Base-by-base conservation (phyloP, 345 rosid species). In the Lepidium didymum region DNA sequence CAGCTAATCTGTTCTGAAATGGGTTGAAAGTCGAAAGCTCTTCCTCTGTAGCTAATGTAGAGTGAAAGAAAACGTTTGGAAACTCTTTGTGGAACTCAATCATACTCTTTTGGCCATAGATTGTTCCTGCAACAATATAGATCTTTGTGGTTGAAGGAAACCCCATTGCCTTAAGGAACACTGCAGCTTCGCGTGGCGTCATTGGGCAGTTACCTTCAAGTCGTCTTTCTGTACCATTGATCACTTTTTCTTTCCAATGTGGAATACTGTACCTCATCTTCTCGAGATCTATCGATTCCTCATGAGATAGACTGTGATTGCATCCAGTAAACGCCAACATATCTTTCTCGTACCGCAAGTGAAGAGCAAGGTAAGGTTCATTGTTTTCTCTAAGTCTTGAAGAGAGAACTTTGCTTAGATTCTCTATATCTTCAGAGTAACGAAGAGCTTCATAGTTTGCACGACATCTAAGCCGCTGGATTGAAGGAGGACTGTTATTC, bases 321-420 rank as follows among this genome's bases (percentile, higher is more conserved):
- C 89, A 85, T 42, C 90, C 94, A 1, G 94, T 91, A 57, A 87
- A 89, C 11, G 96, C 89, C 54, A 89, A 77, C 90, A 87, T 87
- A 79, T 86, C 96, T 64, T 89, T 89, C 64, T 89, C 97, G 42
- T 88, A 85, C 97, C 92, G 75, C 50, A 88, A 73, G 77, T 85
- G 97, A 58, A 87, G 89, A 62, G 89, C 97, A 4, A 87, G 74
- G 50, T 70, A 89, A 7, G 77, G 83, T 29, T 73, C 77, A 13
- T 67, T 47, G 42, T 80, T 69, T 52, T 58, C 57, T 51, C 76
- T 69, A 13, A 89, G 84, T 56, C 90, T 82, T 4, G 72, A 18
- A n/a, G 82, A 69, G 58, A 92, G 68, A 45, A 77, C 73, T 12
- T 56, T 60, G 13, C 84, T 94, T 31, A 87, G 78, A 34, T 84